Base-by-base conservation (phyloP, 1,284 basidiomycete genomes). In the Apiotrichum laibachii region DNA sequence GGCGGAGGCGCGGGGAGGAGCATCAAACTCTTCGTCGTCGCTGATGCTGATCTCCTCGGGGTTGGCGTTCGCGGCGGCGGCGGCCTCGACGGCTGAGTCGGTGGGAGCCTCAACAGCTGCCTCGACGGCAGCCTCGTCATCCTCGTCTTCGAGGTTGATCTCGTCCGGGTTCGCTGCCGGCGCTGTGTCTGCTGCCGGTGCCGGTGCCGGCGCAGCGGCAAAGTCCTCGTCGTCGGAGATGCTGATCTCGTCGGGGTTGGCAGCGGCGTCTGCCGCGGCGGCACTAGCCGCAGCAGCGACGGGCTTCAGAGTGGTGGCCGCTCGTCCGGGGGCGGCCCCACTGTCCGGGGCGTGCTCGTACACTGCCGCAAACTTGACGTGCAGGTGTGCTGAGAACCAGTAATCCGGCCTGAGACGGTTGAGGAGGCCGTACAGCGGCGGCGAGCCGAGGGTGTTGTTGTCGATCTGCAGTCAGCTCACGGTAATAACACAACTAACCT, bases 361-460 rank as follows among this genome's bases (percentile, higher is more conserved):
- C 7, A 92, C 83, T 0, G 81, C 81, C 1, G 90, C 90, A 87
- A 82, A 84, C 52, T 88, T 87, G 61, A 89, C 88, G 72, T 99
- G 96, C 52, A 99, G 71, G 79, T 99, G 96, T 0, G 94, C 96
- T 1, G 91, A 80, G 75, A 98, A 98, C 96, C 96, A 99, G 84
- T 89, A 90, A n/a, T 82, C 71, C 0, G 96, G 94, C 70, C 85
- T 84, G 37, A 99, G 81, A 13, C 81, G 86, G 35, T 80, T 80
- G 22, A 99, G 78, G 0, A 99, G 81, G 16, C 85, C 85, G 81
- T 90, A 86, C 34, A 97, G 80, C 0, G 95, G 94, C 11, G 93
- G 93, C 0, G 91, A 94, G 3, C 96, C 95, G 5, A 99, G 83
- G 4, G 81, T 82, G 26, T 89, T 87, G 10, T 81, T 81, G 34